A percentile compares a stretch with the other conserved stretches of the same genome.
phyloP scores from a whole-genome alignment of 768 basidiomycete genomes.

The Dentipellis fragilis region DNA sequence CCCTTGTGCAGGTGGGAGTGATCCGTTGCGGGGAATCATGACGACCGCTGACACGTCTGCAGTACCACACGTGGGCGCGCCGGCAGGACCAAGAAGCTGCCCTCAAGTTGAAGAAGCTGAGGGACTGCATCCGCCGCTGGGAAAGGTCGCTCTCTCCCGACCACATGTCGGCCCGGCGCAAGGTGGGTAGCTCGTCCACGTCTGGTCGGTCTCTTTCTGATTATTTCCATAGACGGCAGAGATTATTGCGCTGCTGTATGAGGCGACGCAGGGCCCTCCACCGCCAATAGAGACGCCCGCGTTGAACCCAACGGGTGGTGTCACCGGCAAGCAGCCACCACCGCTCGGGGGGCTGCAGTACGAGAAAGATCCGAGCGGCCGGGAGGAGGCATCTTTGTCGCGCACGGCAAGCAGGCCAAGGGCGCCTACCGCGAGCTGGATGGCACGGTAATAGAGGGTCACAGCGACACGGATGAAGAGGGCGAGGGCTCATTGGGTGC shows the following conservation, averaged over 20 bases:
- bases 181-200: slow-evolving; percentile 40
- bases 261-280: slow-evolving; percentile 80
- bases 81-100: slow-evolving; percentile 70
- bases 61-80: slow-evolving; percentile 94
- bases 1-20: slow-evolving; percentile 72
- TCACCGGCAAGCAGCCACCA: slow-evolving; percentile 45
- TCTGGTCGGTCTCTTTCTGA: neutral
- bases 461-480: slow-evolving; percentile 24
- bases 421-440: slow-evolving; percentile 30
- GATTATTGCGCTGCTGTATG: slow-evolving; percentile 84
- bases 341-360: slow-evolving; percentile 50
- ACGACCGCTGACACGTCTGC: slow-evolving; percentile 2
- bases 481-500: slow-evolving; percentile 1
- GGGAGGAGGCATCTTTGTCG: slow-evolving; percentile 82
- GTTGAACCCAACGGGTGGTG: slow-evolving; percentile 73
- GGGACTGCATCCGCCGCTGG: slow-evolving; percentile 82
- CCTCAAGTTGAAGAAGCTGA: slow-evolving; percentile 63
- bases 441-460: slow-evolving; percentile 42
- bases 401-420: slow-evolving; percentile 25
- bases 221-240: slow-evolving; percentile 61
- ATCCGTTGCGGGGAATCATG: neutral
- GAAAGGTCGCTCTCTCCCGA: slow-evolving; percentile 81
- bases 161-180: slow-evolving; percentile 90
- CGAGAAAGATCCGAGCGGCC: slow-evolving; percentile 73
- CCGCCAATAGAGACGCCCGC: slow-evolving; percentile 40